Percentiles rank a stretch among this genome's conserved stretches.
phyloP scores from a whole-genome alignment of 768 basidiomycete species.

The Psilocybe azurescens region DNA sequence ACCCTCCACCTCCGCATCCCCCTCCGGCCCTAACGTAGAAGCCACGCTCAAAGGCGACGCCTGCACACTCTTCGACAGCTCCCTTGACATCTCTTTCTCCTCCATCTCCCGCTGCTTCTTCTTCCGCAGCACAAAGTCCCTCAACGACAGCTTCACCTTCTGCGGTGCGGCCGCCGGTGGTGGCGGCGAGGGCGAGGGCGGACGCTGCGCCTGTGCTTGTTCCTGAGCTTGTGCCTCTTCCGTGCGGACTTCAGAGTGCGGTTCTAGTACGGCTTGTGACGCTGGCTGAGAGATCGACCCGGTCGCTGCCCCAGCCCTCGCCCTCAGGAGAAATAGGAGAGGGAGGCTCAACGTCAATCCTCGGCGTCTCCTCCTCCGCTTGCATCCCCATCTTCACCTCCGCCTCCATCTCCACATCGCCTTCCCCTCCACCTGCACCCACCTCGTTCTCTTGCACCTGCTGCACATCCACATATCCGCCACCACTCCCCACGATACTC shows the following conservation, averaged over 20 bases:
- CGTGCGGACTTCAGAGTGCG: neutral
- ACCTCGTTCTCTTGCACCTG: too few relatives aligned
- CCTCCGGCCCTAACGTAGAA: slow-evolving; percentile 1
- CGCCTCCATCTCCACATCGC: neutral
- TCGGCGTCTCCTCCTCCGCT: neutral
- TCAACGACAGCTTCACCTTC: slow-evolving; percentile 63
- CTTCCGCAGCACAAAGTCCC: slow-evolving; percentile 62
- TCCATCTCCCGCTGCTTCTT: slow-evolving; percentile 46
- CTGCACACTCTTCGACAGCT: slow-evolving; percentile 5
- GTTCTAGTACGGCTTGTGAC: neutral
- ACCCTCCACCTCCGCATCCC: neutral
- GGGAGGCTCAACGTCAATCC: neutral
- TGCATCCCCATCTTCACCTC: neutral
- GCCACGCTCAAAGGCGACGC: slow-evolving; percentile 12
- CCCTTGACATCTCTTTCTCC: slow-evolving; percentile 6
- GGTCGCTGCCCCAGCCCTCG: neutral
- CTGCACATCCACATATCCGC: too few relatives aligned
- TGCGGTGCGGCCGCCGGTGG: neutral
- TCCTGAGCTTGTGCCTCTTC: neutral
- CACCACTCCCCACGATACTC: neutral
- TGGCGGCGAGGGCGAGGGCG: neutral
- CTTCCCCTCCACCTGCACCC: neutral
- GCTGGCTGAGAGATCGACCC: neutral
- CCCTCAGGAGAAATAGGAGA: neutral
- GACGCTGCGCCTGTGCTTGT: neutral